phyloP scores from a whole-genome alignment of 106 monocot genomes.

The Acorus gramineus region DNA sequence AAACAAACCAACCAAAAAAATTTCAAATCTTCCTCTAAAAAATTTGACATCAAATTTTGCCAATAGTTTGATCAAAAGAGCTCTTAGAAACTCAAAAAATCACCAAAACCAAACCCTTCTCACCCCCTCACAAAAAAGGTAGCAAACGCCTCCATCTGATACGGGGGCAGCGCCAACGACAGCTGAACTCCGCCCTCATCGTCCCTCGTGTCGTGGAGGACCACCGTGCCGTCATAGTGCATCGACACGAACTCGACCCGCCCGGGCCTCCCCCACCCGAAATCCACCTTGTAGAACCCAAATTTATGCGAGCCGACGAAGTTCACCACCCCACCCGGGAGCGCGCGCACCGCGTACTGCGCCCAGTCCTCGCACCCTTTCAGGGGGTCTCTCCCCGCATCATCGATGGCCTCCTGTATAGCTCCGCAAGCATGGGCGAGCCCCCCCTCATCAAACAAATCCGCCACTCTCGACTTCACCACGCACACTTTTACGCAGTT shows the following conservation, averaged over 20 bases:
- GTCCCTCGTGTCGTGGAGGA: constrained; percentile 3
- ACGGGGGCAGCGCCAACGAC: constrained; percentile 1
- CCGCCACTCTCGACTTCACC: constrained; percentile 5
- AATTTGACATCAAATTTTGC: too few relatives aligned
- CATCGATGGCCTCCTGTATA: constrained; percentile 6
- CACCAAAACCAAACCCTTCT: too few relatives aligned
- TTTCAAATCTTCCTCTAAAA: too few relatives aligned
- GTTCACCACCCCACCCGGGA: background rate
- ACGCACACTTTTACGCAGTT: constrained; percentile 12
- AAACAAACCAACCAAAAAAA: too few relatives aligned
- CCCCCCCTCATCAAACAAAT: constrained; percentile 3
- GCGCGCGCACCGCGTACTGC: background rate
- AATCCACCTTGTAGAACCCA: constrained; percentile 13
- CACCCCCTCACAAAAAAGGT: too few relatives aligned
- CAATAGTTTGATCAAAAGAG: too few relatives aligned
- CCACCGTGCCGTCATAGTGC: constrained; percentile 11
- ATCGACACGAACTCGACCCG: constrained; percentile 15
- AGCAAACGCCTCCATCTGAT: background rate
- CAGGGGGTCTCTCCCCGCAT: background rate
- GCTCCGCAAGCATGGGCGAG: constrained; percentile 1
- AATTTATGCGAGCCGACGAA: constrained; percentile 16
- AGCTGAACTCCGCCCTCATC: constrained; percentile 18
- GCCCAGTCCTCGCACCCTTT: constrained; percentile 1
- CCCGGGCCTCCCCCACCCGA: constrained; percentile 29
- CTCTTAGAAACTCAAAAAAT: too few relatives aligned